These are phyloP conservation scores for Suillus tomentosus DNA, from an alignment of 768 basidiomycete genomes.

Conservation along the genomic window DNA sequence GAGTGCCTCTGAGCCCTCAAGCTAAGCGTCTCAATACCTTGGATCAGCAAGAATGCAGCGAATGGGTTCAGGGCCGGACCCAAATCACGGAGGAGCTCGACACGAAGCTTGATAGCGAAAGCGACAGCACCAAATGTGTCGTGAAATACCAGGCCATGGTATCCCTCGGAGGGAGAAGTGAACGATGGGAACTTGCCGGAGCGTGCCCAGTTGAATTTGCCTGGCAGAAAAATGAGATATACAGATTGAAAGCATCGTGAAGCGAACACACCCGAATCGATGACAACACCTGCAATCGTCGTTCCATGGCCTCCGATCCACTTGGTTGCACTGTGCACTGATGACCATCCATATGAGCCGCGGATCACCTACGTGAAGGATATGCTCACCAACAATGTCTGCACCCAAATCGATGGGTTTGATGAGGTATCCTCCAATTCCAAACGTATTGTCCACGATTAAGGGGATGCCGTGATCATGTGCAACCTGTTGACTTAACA, in stretches of 20 bases:
- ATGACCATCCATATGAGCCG: background rate
- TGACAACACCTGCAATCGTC: constrained; percentile 62
- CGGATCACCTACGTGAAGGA: background rate
- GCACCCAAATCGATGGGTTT: constrained; percentile 58
- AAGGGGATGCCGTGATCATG: constrained; percentile 61
- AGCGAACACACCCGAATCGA: constrained; percentile 52
- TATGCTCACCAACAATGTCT: constrained; percentile 48
- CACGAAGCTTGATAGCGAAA: constrained; percentile 52
- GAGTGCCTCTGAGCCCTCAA: constrained; percentile 60
- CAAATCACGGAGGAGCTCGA: constrained; percentile 54
- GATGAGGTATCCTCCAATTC: constrained; percentile 58
- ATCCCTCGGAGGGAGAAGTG: constrained; percentile 56
- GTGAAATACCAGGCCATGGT: constrained; percentile 53
- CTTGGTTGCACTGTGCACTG: constrained; percentile 62
- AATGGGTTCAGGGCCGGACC: constrained; percentile 58
- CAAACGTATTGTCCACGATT: constrained; percentile 68
- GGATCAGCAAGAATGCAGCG: constrained; percentile 57
- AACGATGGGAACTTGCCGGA: constrained; percentile 59
- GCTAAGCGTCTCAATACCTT: constrained; percentile 65
- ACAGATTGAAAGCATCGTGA: background rate
- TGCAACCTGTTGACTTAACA: constrained; percentile 44
- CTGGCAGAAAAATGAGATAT: constrained; percentile 27
- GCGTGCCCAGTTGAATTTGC: constrained; percentile 57
- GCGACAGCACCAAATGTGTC: constrained; percentile 54
- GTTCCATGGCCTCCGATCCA: constrained; percentile 74